Base-by-base conservation (phyloP, 805 yeast species). In the Lachancea sp. region DNA sequence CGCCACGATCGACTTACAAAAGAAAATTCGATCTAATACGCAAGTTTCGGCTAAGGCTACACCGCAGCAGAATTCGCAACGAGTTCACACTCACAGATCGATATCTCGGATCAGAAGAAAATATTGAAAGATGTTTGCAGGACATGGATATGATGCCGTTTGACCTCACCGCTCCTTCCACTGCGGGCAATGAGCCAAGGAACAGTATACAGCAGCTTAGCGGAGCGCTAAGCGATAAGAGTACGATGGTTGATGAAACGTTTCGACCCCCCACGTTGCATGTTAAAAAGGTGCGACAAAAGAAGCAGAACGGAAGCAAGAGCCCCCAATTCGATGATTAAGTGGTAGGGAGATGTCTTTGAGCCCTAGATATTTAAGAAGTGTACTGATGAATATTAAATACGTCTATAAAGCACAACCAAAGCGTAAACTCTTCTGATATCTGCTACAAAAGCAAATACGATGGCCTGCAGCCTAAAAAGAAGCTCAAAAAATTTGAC, bases 141-240 rank as follows among this genome's bases (percentile, higher is more conserved):
- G 45, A 41, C 22, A 41, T 41, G 45, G 45, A 41, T 22, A 12
- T 30, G 20, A 40, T 40, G 39, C 43, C 45, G 13, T 41, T 36
- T 13, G 41, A 31, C 12, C 29, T 36, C 15, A 30, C 40, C 5
- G 38, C 38, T 4, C 35, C 43, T 8, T 40, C 42, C n/a, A 36
- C 33, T 9, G 39, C 39, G 21, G 39, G 25, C 18, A 29, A 28
- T n/a, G 24, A 32, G 6, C 8, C 8, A 11, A 6, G 12, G 18
- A 5, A 21, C 35, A 17, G 8, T 3, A 21, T 7, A 9, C 22
- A 30, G 34, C 26, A 20, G 26, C 11, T 20, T 5, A 36, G 39
- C 28, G 32, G 43, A 2, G 26, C 30, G 5, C 21, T 29, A 19
- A 28, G 40, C 31, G 34, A 36, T 20, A 21, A 17, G 29, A 36